phyloP scores from a whole-genome alignment of 768 basidiomycete genomes.

The Lentinula edodes region DNA sequence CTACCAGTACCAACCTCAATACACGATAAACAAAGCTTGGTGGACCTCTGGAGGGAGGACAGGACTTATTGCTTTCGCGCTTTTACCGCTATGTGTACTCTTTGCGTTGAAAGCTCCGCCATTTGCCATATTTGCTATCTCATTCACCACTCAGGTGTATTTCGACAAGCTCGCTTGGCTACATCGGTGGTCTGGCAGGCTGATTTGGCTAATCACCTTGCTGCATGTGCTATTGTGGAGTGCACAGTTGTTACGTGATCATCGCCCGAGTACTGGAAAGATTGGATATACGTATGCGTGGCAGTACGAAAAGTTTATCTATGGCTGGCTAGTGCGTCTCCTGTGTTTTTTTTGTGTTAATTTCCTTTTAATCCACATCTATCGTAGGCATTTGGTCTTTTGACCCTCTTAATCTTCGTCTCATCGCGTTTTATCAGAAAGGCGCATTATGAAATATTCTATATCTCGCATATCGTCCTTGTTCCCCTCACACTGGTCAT shows the following conservation, averaged over 20 bases:
- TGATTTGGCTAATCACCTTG: constrained; percentile 59
- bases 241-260: constrained; percentile 54
- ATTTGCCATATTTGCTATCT: constrained; percentile 64
- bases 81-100: constrained; percentile 65
- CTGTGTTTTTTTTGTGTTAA: not conserved
- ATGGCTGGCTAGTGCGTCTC: constrained; percentile 44
- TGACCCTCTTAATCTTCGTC: constrained; percentile 48
- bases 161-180: constrained; percentile 72
- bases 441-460: constrained; percentile 60
- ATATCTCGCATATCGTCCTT: constrained; percentile 55
- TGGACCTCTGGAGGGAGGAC: constrained; percentile 68
- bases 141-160: constrained; percentile 55
- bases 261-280: constrained; percentile 33
- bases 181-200: constrained; percentile 66
- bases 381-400: constrained; percentile 45
- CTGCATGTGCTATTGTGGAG: constrained; percentile 67
- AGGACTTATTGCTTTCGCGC: constrained; percentile 67
- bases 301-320: constrained; percentile 56
- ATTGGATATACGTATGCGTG: constrained; percentile 47
- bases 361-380: not conserved
- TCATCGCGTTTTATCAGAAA: constrained; percentile 48
- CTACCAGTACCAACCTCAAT: constrained; percentile 38
- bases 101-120: constrained; percentile 69
- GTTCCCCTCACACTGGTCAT: constrained; percentile 56
- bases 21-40: constrained; percentile 60